Percentiles rank a stretch among this genome's conserved stretches.
phyloP scores from a whole-genome alignment of 805 yeast genomes.

The Lachancea sp. region DNA sequence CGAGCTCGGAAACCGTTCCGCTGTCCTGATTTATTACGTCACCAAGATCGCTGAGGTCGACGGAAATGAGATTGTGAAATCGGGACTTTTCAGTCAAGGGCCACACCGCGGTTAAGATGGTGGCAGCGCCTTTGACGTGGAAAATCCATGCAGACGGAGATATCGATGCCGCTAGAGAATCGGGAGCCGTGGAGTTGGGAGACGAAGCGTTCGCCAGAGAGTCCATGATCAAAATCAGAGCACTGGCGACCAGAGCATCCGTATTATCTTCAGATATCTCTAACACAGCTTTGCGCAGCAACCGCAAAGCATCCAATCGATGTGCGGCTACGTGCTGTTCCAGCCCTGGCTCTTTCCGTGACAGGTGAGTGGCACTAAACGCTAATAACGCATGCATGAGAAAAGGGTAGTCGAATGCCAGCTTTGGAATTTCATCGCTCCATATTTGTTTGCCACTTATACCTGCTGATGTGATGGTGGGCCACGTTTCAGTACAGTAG shows the following conservation, averaged over 20 bases:
- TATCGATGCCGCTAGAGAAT: constrained; percentile 35
- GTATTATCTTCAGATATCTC: constrained; percentile 79
- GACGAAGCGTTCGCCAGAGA: constrained; percentile 80
- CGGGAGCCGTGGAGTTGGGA: constrained; percentile 31
- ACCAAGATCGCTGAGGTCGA: constrained; percentile 84
- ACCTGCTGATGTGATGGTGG: constrained; percentile 85
- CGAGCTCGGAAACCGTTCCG: constrained; percentile 46
- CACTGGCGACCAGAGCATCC: constrained; percentile 90
- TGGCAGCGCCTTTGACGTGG: constrained; percentile 95
- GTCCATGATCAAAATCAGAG: constrained; percentile 84
- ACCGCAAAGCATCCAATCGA: constrained; percentile 76
- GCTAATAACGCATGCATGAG: constrained; percentile 89
- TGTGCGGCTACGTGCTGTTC: constrained; percentile 81
- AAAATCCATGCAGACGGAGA: constrained; percentile 96
- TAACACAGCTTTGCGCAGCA: constrained; percentile 78
- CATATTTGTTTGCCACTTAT: constrained; percentile 76
- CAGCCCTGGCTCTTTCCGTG: constrained; percentile 66
- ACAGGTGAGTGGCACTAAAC: constrained; percentile 85
- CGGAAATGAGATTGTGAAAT: constrained; percentile 67
- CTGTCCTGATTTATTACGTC: constrained; percentile 41
- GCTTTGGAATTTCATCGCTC: constrained; percentile 79
- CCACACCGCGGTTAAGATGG: constrained; percentile 94
- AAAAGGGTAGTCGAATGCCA: constrained; percentile 84
- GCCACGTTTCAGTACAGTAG: constrained; percentile 77
- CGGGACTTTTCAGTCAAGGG: constrained; percentile 67